Evolutionary conservation across 768 basidiomycete species (phyloP).

Genomic region (Rhizopogon vinicolor): DNA sequence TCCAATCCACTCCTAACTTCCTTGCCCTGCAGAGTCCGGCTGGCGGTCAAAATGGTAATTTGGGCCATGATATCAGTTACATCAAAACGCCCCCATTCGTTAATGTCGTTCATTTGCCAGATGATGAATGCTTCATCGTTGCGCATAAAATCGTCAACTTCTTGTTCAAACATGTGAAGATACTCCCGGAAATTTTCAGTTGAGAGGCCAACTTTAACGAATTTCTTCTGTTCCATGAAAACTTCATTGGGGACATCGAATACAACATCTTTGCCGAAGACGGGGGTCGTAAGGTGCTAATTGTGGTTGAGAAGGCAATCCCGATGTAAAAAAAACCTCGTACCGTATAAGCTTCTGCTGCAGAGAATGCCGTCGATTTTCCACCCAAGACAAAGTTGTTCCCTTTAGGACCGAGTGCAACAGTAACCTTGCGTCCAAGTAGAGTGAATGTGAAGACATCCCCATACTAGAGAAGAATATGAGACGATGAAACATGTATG

Average conservation of each 20-base stretch:
- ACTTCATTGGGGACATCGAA: constrained; percentile 95
- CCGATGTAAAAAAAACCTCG: constrained; percentile 8
- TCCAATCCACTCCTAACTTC: constrained; percentile 80
- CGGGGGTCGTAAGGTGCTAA: constrained; percentile 87
- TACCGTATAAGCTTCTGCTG: constrained; percentile 94
- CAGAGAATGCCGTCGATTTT: constrained; percentile 86
- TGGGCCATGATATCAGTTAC: constrained; percentile 70
- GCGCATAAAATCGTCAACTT: constrained; percentile 66
- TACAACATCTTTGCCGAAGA: constrained; percentile 96
- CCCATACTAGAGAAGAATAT: constrained; percentile 61
- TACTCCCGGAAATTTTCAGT: constrained; percentile 89
- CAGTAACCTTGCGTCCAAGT: constrained; percentile 86
- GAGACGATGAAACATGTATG: background rate
- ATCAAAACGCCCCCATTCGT: constrained; percentile 79
- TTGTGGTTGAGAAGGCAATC: background rate
- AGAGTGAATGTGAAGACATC: constrained; percentile 96
- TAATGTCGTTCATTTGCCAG: constrained; percentile 60
- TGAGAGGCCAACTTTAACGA: constrained; percentile 93
- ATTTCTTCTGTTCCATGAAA: constrained; percentile 99
- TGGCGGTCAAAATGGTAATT: constrained; percentile 93
- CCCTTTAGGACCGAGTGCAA: constrained; percentile 85
- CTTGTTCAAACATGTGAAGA: constrained; percentile 72
- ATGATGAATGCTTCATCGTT: constrained; percentile 58
- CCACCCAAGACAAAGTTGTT: constrained; percentile 95
- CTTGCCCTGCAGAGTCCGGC: constrained; percentile 87